phyloP scores from a whole-genome alignment of 495 filamentous ascomycete genomes.

The Aspergillus nanangensis region DNA sequence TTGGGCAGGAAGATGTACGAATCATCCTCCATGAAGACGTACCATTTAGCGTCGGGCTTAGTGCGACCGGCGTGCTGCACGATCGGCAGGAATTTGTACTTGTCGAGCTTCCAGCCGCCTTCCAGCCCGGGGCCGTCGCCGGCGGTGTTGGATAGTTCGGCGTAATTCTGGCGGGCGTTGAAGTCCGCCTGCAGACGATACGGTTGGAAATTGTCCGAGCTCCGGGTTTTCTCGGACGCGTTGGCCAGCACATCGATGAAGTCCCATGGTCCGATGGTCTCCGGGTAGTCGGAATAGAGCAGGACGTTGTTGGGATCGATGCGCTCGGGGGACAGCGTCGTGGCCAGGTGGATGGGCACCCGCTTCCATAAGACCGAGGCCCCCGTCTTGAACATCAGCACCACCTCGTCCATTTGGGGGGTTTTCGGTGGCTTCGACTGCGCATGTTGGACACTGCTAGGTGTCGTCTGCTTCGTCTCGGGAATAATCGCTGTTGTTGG shows the following conservation, averaged over 20 bases:
- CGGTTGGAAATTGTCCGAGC: constrained; percentile 12
- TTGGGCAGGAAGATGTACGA: constrained; percentile 56
- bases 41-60: constrained; percentile 51
- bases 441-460: constrained; percentile 26
- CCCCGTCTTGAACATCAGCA: constrained; percentile 35
- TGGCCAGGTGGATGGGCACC: constrained; percentile 27
- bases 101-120: constrained; percentile 42
- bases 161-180: constrained; percentile 17
- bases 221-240: constrained; percentile 14
- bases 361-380: constrained; percentile 30
- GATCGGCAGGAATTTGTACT: constrained; percentile 47
- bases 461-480: too few relatives aligned
- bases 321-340: constrained; percentile 17
- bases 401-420: constrained; percentile 35
- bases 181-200: constrained; percentile 21
- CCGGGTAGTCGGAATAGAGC: constrained; percentile 32
- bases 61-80: constrained; percentile 33
- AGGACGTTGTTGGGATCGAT: constrained; percentile 22
- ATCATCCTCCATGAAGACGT: constrained; percentile 59
- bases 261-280: constrained; percentile 27
- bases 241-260: constrained; percentile 32
- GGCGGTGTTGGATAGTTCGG: constrained; percentile 14
- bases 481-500: too few relatives aligned
- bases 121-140: constrained; percentile 16
- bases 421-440: constrained; percentile 15